phyloP scores from a whole-genome alignment of 164 flowering plant species.

The Houttuynia cordata region DNA sequence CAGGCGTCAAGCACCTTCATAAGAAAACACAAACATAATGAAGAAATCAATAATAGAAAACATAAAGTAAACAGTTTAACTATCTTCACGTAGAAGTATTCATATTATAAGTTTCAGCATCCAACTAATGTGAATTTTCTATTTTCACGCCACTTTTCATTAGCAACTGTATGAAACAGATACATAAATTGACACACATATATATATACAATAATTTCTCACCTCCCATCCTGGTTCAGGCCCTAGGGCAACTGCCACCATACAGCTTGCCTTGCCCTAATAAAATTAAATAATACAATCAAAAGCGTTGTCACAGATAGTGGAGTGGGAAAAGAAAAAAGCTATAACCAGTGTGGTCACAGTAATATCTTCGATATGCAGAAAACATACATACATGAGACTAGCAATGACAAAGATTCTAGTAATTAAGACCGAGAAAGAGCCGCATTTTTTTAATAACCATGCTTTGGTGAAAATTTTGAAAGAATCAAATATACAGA shows the following conservation, averaged over 20 bases:
- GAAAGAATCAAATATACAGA: too few relatives aligned
- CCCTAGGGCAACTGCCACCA: constrained; percentile 78
- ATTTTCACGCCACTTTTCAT: too few relatives aligned
- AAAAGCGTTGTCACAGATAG: not conserved
- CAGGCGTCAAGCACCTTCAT: constrained; percentile 96
- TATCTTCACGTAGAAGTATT: too few relatives aligned
- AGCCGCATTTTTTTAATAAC: too few relatives aligned
- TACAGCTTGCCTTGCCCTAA: constrained; percentile 83
- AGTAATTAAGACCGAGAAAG: too few relatives aligned
- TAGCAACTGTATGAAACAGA: not conserved
- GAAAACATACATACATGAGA: too few relatives aligned
- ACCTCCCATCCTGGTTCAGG: constrained; percentile 91
- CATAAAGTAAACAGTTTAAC: constrained; percentile 4
- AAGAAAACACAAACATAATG: not conserved
- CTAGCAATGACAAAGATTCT: too few relatives aligned
- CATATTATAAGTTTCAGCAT: too few relatives aligned
- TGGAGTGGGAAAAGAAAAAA: not conserved
- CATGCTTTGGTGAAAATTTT: too few relatives aligned
- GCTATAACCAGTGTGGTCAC: too few relatives aligned
- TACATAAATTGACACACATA: not conserved
- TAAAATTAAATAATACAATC: not conserved
- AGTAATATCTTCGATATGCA: too few relatives aligned
- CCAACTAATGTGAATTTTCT: too few relatives aligned
- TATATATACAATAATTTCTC: constrained; percentile 5
- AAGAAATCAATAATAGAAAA: not conserved